These are phyloP conservation scores for Phytophthora aleatoria DNA, from an alignment of 352 stramenopile species.

Conservation along the genomic window DNA sequence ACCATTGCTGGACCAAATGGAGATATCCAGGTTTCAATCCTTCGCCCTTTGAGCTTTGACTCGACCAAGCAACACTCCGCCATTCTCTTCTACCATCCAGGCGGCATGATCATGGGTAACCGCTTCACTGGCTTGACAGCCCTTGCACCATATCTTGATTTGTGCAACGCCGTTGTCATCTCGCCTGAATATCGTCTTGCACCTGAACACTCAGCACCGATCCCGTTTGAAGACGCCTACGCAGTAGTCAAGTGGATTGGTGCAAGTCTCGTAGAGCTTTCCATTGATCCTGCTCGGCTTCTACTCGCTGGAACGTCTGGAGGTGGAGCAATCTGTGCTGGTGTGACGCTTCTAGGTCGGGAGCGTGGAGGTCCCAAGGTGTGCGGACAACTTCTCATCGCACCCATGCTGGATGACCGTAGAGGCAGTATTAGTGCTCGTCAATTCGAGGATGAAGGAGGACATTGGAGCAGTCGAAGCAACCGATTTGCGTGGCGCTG, in stretches of 20 bases:
- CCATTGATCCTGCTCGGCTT: constrained; percentile 21
- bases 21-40: constrained; percentile 26
- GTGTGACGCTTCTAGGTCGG: constrained; percentile 23
- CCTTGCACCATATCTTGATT: constrained; percentile 23
- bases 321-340: constrained; percentile 27
- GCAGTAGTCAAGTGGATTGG: constrained; percentile 22
- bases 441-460: constrained; percentile 31
- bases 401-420: constrained; percentile 29
- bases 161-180: constrained; percentile 26
- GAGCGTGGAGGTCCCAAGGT: constrained; percentile 21
- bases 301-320: constrained; percentile 32
- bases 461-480: constrained; percentile 19
- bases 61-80: constrained; percentile 20
- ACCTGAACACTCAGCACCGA: constrained; percentile 26
- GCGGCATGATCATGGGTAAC: constrained; percentile 36
- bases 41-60: constrained; percentile 22
- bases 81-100: constrained; percentile 39
- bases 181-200: constrained; percentile 35
- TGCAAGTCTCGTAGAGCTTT: constrained; percentile 12
- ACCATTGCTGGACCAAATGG: constrained; percentile 20
- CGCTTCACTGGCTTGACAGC: constrained; percentile 24
- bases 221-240: constrained; percentile 29
- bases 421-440: constrained; percentile 24
- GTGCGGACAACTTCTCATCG: constrained; percentile 28
- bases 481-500: constrained; percentile 26